Evolutionary conservation across 2,329 filamentous ascomycete genomes (phyloP).

Genomic region (Immersiporthe knoxdaviesiana): DNA sequence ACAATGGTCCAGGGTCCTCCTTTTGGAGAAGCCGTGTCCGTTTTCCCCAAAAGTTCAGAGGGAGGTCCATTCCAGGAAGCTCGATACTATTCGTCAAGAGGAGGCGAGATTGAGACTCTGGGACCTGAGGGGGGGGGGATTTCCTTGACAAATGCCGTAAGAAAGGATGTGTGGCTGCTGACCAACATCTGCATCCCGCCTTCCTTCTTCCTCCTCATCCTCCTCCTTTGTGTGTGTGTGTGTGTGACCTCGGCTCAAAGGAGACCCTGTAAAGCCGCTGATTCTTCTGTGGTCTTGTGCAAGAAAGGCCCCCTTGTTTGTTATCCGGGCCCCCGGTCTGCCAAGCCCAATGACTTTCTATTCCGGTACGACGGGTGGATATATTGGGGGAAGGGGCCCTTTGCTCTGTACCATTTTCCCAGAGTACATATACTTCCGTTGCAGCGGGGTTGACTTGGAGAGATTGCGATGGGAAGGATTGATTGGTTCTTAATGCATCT

Average conservation of each 20-base stretch:
- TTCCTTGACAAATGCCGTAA: background rate
- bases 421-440: background rate
- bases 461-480: background rate
- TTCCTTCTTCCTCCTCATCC: background rate
- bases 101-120: background rate
- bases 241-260: background rate
- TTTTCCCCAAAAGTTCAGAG: background rate
- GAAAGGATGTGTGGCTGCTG: background rate
- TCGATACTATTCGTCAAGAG: background rate
- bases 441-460: background rate
- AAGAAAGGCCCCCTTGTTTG: constrained; percentile 1
- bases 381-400: background rate
- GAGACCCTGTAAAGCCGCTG: background rate
- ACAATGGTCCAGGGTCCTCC: background rate
- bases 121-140: background rate
- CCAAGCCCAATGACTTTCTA: background rate
- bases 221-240: background rate
- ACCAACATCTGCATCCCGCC: background rate
- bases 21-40: background rate
- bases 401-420: background rate
- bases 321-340: background rate
- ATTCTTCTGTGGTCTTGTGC: background rate
- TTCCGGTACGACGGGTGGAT: background rate
- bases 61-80: background rate
- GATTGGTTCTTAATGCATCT: constrained; percentile 2